These are phyloP conservation scores for Fraxinus albicans DNA, from an alignment of 305 asterid species.

Conservation along the genomic window DNA sequence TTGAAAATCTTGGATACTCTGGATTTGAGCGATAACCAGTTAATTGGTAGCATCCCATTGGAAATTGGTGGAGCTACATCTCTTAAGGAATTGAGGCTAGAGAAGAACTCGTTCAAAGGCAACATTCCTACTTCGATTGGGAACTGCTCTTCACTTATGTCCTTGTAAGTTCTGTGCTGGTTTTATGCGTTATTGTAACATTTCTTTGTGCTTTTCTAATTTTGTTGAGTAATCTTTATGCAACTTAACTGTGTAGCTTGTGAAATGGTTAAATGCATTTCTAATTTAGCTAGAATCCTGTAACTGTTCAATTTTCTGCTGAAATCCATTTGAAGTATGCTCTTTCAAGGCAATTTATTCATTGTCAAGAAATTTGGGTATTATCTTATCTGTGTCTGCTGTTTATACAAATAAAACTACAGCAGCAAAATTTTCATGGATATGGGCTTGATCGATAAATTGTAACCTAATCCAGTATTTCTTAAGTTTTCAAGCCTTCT, in stretches of 20 bases:
- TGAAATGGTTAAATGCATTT: constrained; percentile 1
- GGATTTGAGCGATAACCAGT: constrained; percentile 68
- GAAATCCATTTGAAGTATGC: background rate
- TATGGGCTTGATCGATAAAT: background rate
- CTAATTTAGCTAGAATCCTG: background rate
- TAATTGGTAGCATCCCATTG: constrained; percentile 73
- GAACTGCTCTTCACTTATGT: constrained; percentile 52
- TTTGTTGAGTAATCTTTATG: constrained; percentile 8
- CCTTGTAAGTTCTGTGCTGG: constrained; percentile 59
- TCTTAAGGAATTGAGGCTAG: constrained; percentile 59
- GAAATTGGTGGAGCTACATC: constrained; percentile 68
- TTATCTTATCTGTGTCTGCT: background rate
- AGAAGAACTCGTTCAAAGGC: constrained; percentile 55
- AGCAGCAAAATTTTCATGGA: background rate
- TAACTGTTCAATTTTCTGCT: background rate
- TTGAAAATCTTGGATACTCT: constrained; percentile 48
- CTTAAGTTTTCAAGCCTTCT: background rate
- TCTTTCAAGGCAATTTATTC: background rate
- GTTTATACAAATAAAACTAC: background rate
- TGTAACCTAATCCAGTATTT: background rate
- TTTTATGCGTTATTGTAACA: constrained; percentile 15
- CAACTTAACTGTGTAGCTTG: constrained; percentile 10
- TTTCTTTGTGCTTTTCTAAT: background rate
- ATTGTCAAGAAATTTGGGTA: background rate
- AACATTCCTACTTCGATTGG: constrained; percentile 62